Base-by-base conservation (phyloP, 2,329 filamentous ascomycete species). In the Aspergillus spinulosporus region DNA sequence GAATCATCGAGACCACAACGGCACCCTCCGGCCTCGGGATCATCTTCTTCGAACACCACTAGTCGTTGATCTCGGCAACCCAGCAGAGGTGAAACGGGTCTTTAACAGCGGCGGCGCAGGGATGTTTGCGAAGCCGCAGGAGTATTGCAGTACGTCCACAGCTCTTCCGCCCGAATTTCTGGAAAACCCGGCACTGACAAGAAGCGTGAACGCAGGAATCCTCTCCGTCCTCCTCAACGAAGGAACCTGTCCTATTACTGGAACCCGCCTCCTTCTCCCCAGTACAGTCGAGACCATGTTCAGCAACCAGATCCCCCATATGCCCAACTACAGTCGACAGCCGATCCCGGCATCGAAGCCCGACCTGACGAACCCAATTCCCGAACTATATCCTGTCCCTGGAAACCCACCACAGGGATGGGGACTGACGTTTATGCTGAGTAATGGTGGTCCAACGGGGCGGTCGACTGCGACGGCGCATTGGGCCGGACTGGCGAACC, bases 201-300 rank as follows among this genome's bases (percentile, higher is more conserved):
- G 6, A 21, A 21, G 31, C 6, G 31, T 34, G 5, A 34, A 34
- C 31, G 3, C 9, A 42, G 39, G 39, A 21, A 76, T 88, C 3
- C 74, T 88, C 2, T 76, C 82, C 0, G 76, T 79, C 0, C 73
- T 89, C 1, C 72, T 88, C 21, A 88, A 88, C 66, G 72, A 84
- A 56, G 86, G 86, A 44, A 81, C 74, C 0, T 82, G 78, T 34
- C 82, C 85, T 1, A 76, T 64, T 1, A 87, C 83, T 0, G 78
- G 80, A 2, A 5, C 12, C 3, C 26, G 2, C 66, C 69, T 0
- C 43, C 74, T 88, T 3, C 72, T 75, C 12, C 73, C 77, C 4
- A 72, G 77, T 31, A 86, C 83, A 0, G 79, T 88, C 0, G 75
- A 84, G 45, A 58, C 60, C 60, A 84, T 87, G 80, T 86, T 82